These are phyloP conservation scores for Diversispora eburnea DNA, from an alignment of 192 early-diverging fungal species.

Conservation along the genomic window DNA sequence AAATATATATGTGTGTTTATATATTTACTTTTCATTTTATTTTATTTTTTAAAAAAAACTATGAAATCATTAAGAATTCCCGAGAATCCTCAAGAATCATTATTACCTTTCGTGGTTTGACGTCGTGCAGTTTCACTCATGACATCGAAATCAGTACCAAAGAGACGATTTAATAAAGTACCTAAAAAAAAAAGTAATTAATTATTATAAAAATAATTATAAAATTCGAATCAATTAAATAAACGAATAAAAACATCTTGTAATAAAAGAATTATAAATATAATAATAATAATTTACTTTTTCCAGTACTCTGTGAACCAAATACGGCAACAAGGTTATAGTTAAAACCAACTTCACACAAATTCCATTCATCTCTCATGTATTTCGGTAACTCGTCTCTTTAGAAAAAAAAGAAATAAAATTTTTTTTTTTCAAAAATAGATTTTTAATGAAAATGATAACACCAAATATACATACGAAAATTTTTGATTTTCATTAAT, in stretches of 20 bases:
- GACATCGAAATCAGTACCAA: constrained; percentile 93
- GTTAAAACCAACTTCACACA: constrained; percentile 85
- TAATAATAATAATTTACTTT: constrained; percentile 56
- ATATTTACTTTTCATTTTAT: background rate
- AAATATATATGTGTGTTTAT: background rate
- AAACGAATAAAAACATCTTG: background rate
- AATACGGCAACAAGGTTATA: constrained; percentile 98
- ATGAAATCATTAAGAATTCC: background rate
- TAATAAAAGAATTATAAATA: background rate
- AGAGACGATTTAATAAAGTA: constrained; percentile 93
- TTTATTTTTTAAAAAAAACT: background rate
- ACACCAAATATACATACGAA: background rate
- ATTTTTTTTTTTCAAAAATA: no score
- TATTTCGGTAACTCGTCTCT: constrained; percentile 69
- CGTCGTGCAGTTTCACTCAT: constrained; percentile 83
- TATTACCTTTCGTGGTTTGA: constrained; percentile 89
- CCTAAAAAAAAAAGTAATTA: constrained; percentile 39
- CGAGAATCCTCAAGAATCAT: no score
- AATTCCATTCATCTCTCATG: constrained; percentile 78
- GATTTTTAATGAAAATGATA: no score
- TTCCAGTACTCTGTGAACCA: constrained; percentile 98
- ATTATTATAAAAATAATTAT: background rate
- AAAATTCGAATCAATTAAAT: background rate
- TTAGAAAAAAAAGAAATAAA: background rate
- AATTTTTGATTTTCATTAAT: background rate